A percentile compares a stretch with the other conserved stretches of the same genome.
Conservation (phyloP, 805 yeast genomes). For the Lachancea quebecensis region DNA sequence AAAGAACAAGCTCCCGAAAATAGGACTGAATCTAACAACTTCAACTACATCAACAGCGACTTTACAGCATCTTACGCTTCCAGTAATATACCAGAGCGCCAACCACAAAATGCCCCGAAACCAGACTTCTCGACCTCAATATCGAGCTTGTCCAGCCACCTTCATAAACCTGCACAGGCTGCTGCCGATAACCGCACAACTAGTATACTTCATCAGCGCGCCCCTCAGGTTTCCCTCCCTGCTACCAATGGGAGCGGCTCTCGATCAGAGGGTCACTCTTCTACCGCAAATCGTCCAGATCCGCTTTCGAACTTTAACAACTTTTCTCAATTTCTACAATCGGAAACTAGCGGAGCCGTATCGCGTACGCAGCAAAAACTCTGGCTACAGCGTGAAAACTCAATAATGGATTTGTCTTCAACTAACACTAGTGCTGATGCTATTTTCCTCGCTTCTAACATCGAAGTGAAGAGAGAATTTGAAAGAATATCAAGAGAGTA, state of each 20-base stretch:
- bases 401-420: conserved; percentile 48
- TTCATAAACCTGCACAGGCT: conserved; percentile 21
- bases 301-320: conserved; percentile 14
- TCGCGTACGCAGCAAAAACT: conserved; percentile 77
- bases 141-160: conserved; percentile 28
- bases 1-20: neutral
- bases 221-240: neutral
- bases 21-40: conserved; percentile 8
- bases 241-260: neutral
- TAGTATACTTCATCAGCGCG: neutral
- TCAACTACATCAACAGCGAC: conserved; percentile 15
- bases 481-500: conserved; percentile 74
- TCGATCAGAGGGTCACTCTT: neutral
- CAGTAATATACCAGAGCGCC: neutral
- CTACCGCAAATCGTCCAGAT: neutral
- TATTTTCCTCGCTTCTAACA: conserved; percentile 38
- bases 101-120: conserved; percentile 13
- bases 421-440: conserved; percentile 24
- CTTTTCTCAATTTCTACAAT: conserved; percentile 37
- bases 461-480: conserved; percentile 65
- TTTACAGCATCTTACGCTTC: conserved; percentile 7
- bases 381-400: conserved; percentile 77
- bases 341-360: conserved; percentile 37
- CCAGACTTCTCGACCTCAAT: conserved; percentile 25
- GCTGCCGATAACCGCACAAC: conserved; percentile 2